phyloP scores from a whole-genome alignment of 129 eudicot species.

The Logfia minima region DNA sequence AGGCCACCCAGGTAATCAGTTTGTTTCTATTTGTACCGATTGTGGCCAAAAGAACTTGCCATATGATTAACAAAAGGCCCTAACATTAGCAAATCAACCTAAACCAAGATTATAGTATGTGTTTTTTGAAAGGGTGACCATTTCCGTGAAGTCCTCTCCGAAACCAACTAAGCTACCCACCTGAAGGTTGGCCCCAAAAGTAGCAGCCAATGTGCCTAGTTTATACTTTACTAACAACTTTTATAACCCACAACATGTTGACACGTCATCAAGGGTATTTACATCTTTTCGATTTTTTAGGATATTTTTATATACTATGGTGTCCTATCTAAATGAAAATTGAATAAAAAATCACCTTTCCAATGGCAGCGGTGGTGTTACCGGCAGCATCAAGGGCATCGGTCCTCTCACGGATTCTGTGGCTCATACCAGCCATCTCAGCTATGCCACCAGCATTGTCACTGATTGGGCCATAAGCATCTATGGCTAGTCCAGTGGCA shows the following conservation, averaged over 20 bases:
- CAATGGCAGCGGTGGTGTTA: conserved; percentile 90
- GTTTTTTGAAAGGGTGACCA: too few species aligned
- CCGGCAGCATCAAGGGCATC: conserved; percentile 97
- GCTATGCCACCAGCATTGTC: conserved; percentile 96
- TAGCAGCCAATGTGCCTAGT: background rate
- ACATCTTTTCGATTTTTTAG: background rate
- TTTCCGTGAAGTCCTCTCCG: too few species aligned
- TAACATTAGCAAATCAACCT: too few species aligned
- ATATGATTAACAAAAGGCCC: too few species aligned
- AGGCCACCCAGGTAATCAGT: too few species aligned
- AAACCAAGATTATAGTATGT: too few species aligned
- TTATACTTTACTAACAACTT: background rate
- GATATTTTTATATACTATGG: background rate
- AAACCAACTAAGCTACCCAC: too few species aligned
- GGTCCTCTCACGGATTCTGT: conserved; percentile 77
- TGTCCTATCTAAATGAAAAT: background rate
- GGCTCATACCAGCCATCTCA: conserved; percentile 98
- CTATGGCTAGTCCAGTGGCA: conserved; percentile 91
- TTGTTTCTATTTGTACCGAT: too few species aligned
- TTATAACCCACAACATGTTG: background rate
- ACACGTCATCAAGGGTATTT: background rate
- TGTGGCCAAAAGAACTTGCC: too few species aligned
- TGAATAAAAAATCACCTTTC: conserved; percentile 47
- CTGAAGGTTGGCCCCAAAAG: too few species aligned
- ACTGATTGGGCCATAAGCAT: conserved; percentile 88